Evolutionary conservation across 2,329 filamentous ascomycete species (phyloP), one percentile per base, ranked within the genome.

Genomic region (Zelopaecilomyces penicillatus): DNA sequence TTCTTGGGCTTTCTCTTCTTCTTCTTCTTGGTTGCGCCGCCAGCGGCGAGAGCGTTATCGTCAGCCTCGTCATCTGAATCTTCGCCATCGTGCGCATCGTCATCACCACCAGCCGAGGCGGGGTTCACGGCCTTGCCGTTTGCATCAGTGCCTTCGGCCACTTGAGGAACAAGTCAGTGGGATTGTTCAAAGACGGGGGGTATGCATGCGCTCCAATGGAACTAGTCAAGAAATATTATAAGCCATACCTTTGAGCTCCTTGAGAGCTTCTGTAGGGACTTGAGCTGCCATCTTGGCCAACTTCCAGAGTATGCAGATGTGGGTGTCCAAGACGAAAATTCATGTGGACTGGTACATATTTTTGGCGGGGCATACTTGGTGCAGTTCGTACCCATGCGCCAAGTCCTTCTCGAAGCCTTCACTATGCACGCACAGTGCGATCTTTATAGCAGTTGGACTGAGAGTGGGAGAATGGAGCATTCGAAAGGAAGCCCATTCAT

Each of bases 1-100:
- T 82, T 84, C 73, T 82, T 86, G 73, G 85, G 87, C 71, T 87
- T 88, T 72, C 88, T 88, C 73, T 87, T 88, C 67, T 87, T 86
- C 63, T 80, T 83, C 57, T 75, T 65, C 55, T 68, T 68, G 50
- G 65, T 66, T 44, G 60, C 57, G 8, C 52, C 58, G 19, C 55
- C 62, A 51, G 66, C 52, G 34, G 52, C 54, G 19, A 49, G 50
- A 19, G 50, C 67, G 29, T 69, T 69, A 27, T 71, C 68, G 30
- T 74, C 74, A 27, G 70, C 71, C 6, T 75, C 74, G 38, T 76
- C 74, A 32, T 74, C 75, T 11, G 74, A 75, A 46, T 76, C 72
- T 43, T 71, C 73, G 42, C 62, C 67, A 37, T 73, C 70, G 48
- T 46, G 47, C 9, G 47, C 47, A 30, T 60, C 53, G 9, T 70